Evolutionary conservation across 1,139 yeast species (phyloP).

Genomic region (Sugiyamaella paludigena): DNA sequence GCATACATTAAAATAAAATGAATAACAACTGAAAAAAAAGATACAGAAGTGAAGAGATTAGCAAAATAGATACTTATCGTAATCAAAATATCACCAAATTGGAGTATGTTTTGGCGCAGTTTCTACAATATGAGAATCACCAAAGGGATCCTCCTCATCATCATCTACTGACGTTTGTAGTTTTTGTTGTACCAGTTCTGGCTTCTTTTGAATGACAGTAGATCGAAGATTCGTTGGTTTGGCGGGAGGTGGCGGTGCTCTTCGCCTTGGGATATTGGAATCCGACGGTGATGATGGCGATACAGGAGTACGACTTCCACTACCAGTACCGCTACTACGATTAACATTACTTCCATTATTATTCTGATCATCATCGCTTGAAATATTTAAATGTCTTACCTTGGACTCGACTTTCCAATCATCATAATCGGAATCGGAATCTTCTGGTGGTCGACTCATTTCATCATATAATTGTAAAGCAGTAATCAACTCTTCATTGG

Average conservation of each 20-base stretch:
- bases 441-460: constrained; percentile 49
- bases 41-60: too few species aligned
- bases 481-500: constrained; percentile 82
- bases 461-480: constrained; percentile 70
- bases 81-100: constrained; percentile 24
- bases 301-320: constrained; percentile 2
- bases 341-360: constrained; percentile 22
- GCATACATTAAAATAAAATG: too few species aligned
- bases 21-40: neutral
- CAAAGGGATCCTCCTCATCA: constrained; percentile 60
- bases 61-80: neutral
- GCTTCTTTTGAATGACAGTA: neutral
- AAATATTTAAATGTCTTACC: constrained; percentile 18
- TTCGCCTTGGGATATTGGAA: constrained; percentile 27
- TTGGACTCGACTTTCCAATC: constrained; percentile 30
- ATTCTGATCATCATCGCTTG: constrained; percentile 28
- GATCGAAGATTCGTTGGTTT: constrained; percentile 29
- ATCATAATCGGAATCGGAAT: constrained; percentile 42
- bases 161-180: neutral
- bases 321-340: constrained; percentile 8
- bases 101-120: constrained; percentile 29
- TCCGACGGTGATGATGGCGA: constrained; percentile 10
- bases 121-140: constrained; percentile 50
- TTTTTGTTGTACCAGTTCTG: neutral
- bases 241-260: constrained; percentile 37